Evolutionary conservation across 495 filamentous ascomycete genomes (phyloP).

Genomic region (Collariella sp.): DNA sequence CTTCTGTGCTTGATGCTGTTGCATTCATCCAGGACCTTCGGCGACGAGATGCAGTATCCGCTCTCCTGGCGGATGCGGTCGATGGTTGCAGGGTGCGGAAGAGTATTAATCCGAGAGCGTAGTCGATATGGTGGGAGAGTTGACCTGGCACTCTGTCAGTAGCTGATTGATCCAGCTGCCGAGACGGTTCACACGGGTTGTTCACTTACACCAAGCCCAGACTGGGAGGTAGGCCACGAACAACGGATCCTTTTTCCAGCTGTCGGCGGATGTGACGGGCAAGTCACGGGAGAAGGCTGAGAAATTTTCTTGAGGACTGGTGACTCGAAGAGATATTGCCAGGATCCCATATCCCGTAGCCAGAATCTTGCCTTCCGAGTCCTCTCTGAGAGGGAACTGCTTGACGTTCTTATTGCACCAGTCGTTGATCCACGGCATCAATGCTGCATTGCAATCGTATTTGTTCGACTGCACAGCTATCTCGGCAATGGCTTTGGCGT

Average conservation of each 20-base stretch:
- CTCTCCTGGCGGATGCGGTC: no score
- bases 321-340: neutral
- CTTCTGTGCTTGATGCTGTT: no score
- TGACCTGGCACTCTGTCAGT: no score
- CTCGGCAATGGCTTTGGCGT: neutral
- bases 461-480: slow-evolving; percentile 3
- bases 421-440: neutral
- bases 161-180: no score
- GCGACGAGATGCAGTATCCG: no score
- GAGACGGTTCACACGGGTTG: no score
- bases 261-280: neutral
- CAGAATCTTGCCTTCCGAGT: neutral
- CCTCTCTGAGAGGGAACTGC: neutral
- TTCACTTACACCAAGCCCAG: no score
- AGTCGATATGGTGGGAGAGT: no score
- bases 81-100: no score
- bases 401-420: slow-evolving; percentile 1
- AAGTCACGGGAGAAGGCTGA: neutral
- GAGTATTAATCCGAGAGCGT: no score
- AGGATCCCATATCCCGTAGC: slow-evolving; percentile 1
- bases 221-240: neutral
- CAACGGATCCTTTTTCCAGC: neutral
- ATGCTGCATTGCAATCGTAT: neutral
- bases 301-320: neutral
- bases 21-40: no score